Evolutionary conservation across 208 protist species (phyloP).

Genomic region (Trypanosoma avium): DNA sequence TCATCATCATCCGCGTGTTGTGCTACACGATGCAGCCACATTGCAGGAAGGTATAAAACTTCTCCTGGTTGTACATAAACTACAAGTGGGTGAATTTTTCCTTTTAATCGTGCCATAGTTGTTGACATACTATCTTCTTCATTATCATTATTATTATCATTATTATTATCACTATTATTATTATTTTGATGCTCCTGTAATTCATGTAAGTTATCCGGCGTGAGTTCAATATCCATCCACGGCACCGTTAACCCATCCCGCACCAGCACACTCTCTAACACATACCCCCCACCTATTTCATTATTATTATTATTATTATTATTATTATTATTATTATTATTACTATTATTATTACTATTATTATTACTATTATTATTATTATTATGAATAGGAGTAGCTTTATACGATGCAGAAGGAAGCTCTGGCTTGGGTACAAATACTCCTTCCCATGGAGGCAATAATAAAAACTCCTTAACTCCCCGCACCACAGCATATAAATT

Average conservation of each 20-base stretch:
- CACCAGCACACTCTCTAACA: slow-evolving; percentile 38
- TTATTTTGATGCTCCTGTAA: too few species aligned
- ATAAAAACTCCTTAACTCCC: slow-evolving; percentile 89
- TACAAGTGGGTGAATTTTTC: slow-evolving; percentile 76
- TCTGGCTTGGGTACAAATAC: slow-evolving; percentile 82
- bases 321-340: background rate
- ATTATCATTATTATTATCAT: too few species aligned
- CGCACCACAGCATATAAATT: slow-evolving; percentile 91
- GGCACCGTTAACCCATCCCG: slow-evolving; percentile 70
- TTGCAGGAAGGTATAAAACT: slow-evolving; percentile 87
- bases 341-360: background rate
- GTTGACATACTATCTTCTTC: too few species aligned
- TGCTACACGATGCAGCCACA: slow-evolving; percentile 91
- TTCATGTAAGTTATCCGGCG: too few species aligned
- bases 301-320: slow-evolving; percentile 1
- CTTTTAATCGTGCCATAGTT: too few species aligned
- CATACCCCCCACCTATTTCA: slow-evolving; percentile 34
- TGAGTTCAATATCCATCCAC: slow-evolving; percentile 88
- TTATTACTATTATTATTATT: background rate
- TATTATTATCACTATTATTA: too few species aligned
- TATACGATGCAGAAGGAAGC: slow-evolving; percentile 60
- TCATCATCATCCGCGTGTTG: slow-evolving; percentile 77
- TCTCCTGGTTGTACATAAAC: slow-evolving; percentile 81
- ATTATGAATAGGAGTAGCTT: background rate
- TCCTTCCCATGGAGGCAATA: slow-evolving; percentile 88